Evolutionary conservation across 306 rosid genomes (phyloP).

Genomic region (Rubus parviflorus): DNA sequence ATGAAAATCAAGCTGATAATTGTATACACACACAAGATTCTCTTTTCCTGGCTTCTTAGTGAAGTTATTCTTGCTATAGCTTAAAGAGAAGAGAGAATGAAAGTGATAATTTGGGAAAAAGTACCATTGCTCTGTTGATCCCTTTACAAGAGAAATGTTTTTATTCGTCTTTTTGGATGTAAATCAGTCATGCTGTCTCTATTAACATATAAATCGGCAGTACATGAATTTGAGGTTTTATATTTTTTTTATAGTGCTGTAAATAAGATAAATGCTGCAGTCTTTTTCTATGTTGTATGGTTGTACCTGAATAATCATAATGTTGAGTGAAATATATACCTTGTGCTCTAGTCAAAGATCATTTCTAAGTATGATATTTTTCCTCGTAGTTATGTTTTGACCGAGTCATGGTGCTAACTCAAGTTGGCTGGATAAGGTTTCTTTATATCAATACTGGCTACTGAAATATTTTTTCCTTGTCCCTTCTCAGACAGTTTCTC

Average conservation of each 20-base stretch:
- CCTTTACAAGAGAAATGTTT: neutral
- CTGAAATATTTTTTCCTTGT: neutral
- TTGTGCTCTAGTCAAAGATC: neutral
- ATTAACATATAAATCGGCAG: neutral
- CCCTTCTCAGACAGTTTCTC: neutral
- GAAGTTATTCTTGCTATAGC: neutral
- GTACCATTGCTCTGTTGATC: neutral
- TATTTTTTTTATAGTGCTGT: too few species aligned
- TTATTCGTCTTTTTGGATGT: neutral
- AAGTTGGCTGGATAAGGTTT: neutral
- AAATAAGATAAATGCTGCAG: neutral
- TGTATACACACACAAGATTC: neutral
- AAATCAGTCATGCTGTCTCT: neutral
- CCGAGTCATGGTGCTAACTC: too few species aligned
- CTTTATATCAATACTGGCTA: neutral
- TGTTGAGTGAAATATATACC: neutral
- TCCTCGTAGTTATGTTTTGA: neutral
- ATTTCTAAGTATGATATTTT: neutral
- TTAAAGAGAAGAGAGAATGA: neutral
- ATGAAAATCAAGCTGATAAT: neutral
- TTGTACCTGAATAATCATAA: neutral
- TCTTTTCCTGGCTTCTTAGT: neutral
- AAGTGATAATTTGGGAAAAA: neutral
- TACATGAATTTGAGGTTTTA: too few species aligned
- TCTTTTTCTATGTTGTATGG: neutral